Evolutionary conservation across 345 rosid genomes (phyloP), one percentile per base, ranked within the genome.

Genomic region (Murraya paniculata): DNA sequence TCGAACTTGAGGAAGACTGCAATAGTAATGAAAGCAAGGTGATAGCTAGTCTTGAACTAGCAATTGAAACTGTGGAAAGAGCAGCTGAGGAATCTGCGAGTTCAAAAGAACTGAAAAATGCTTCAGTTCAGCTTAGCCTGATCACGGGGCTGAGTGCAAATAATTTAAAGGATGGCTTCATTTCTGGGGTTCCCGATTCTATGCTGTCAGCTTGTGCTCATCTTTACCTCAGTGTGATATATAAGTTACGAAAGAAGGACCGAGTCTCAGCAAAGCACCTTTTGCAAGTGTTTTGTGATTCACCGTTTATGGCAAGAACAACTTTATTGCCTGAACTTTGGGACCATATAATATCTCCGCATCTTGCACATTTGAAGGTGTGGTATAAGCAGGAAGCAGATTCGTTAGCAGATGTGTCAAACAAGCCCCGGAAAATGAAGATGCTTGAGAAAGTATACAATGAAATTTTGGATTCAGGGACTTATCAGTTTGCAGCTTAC

Each of bases 191-290:
- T 65, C 86, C 86, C 35, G 84, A 87, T 78, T 82, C 83, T 13
- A 81, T 82, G 84, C 57, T 88, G 81, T 89, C 95, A 57, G 86
- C 91, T 10, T 88, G 90, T 84, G 91, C 92, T 72, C 91, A 88
- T 73, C 83, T 88, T 56, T 91, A 88, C 80, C 85, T 88, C 39
- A 82, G 93, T 82, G 86, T 87, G 82, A 79, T 86, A 33, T 86
- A 84, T 60, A 88, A 88, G 87, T 79, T 89, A 53, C 89, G 83
- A 78, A 89, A 85, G 81, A 91, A 89, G 75, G 89, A 89, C 65
- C 82, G 86, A 82, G 72, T 79, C 56, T 91, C 93, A 21, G 93
- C 93, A 2, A 87, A 84, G 81, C 90, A 88, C 82, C 85, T 89
- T 31, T 64, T 91, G 82, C 95, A 88, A 79, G 89, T 87, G 68